Base-by-base conservation (phyloP, 208 protist genomes). In the Leishmania aethiopica region DNA sequence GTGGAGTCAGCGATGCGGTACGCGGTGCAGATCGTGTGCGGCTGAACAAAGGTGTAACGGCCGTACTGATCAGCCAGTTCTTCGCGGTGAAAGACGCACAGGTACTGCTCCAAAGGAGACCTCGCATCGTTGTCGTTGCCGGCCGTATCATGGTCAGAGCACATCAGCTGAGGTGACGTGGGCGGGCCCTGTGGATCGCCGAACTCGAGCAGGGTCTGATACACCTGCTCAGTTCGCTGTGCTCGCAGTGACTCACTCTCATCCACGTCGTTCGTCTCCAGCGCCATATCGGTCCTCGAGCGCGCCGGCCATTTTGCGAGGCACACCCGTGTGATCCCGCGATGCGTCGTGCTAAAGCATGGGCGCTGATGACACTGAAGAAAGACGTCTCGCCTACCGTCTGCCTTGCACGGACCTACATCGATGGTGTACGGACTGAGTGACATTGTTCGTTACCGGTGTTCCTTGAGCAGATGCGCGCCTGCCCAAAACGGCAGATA, bases 11-110 rank as follows among this genome's bases (percentile, higher is more conserved):
- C 25, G 5, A 92, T 73, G 5, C 87, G 83, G 77, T 96, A 96
- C 22, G 90, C 86, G 28, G 90, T 91, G 75, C 91, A 94, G 32
- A 94, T 84, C 15, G 88, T 93, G 13, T 84, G 86, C 0, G 91
- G 87, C 49, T 93, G 85, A 47, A 85, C 82, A 42, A 88, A 85
- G 32, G 87, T 87, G 83, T 91, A 95, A 40, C 91, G 86, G 62
- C 90, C 92, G 28, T 84, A 83, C 42, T 85, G 73, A 69, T 94
- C 90, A 42, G 89, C 87, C 59, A 94, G 81, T 45, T 95, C 93
- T 72, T 96, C 93, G 1, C 84, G 83, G 80, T 96, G 88, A 67
- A 96, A 96, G 3, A 96, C 91, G 75, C 91, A 95, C 10, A 96
- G 86, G 78, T 94, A 95, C 75, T 95, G 88, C 37, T 89, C 78